A percentile compares a stretch with the other conserved stretches of the same genome.
Conservation (phyloP, 2,329 filamentous ascomycete species). For the Neophaeococcomyces mojaviensis region DNA sequence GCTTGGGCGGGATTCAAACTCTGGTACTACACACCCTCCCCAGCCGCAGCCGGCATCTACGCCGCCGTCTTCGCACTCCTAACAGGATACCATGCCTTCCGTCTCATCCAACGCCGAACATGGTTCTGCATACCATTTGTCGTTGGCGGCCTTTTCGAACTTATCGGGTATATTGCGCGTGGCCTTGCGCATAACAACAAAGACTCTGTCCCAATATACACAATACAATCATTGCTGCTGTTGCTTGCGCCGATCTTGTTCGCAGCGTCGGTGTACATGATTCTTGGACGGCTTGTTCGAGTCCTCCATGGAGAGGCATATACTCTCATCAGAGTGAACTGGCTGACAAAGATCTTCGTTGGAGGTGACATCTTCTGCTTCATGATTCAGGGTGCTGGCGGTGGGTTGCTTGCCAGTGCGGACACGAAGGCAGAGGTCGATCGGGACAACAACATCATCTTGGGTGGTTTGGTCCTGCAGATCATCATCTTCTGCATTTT, state of each 20-base stretch:
- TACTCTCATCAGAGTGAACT: conserved; percentile 28
- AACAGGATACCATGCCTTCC: conserved; percentile 26
- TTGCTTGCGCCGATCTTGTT: conserved; percentile 36
- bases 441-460: conserved; percentile 29
- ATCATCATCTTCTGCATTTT: conserved; percentile 53
- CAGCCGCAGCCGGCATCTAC: conserved; percentile 23
- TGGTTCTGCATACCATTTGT: conserved; percentile 31
- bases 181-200: conserved; percentile 28
- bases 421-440: conserved; percentile 4
- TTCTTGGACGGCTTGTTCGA: conserved; percentile 33
- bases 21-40: conserved; percentile 25
- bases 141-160: conserved; percentile 29
- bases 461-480: conserved; percentile 51
- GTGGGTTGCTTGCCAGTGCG: conserved; percentile 10
- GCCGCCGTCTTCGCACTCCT: conserved; percentile 24
- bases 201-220: conserved; percentile 26
- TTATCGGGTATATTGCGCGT: conserved; percentile 32
- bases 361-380: conserved; percentile 31
- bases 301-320: conserved; percentile 30
- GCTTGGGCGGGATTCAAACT: conserved; percentile 7
- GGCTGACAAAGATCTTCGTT: conserved; percentile 34
- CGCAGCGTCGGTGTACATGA: conserved; percentile 35
- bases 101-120: conserved; percentile 23
- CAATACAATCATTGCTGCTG: conserved; percentile 32
- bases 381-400: conserved; percentile 28